These are phyloP conservation scores for Kandelia obovata DNA, from an alignment of 345 rosid genomes.

Conservation along the genomic window DNA sequence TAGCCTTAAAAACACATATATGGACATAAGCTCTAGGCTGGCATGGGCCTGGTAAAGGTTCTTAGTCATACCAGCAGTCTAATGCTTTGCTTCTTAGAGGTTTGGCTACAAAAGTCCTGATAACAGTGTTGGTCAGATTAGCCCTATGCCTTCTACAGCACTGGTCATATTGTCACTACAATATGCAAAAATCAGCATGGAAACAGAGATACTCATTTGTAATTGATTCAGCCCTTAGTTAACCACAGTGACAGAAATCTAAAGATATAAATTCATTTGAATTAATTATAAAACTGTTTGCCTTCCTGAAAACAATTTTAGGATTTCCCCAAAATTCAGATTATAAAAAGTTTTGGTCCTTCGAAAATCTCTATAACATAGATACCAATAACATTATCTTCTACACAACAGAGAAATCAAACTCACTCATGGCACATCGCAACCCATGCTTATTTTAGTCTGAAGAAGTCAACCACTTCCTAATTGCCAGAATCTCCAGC, in stretches of 20 bases:
- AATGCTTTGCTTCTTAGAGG: constrained; percentile 1
- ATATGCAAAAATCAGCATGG: not conserved
- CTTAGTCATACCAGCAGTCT: constrained; percentile 1
- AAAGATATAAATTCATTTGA: too few species aligned
- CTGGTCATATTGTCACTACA: too few species aligned
- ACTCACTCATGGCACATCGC: not conserved
- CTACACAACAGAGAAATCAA: not conserved
- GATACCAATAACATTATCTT: too few species aligned
- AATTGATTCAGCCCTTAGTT: not conserved
- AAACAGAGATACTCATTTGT: not conserved
- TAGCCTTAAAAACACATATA: too few species aligned
- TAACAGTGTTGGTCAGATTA: not conserved
- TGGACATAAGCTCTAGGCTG: too few species aligned
- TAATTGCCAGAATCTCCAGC: constrained; percentile 3
- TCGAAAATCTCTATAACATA: too few species aligned
- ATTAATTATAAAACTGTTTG: too few species aligned
- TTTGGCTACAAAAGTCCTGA: not conserved
- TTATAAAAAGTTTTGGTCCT: too few species aligned
- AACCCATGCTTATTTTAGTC: constrained; percentile 3
- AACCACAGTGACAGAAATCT: not conserved
- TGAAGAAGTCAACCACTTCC: constrained; percentile 1
- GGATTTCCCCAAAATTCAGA: too few species aligned
- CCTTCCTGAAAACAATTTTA: too few species aligned
- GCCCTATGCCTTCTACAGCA: not conserved
- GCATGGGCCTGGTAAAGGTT: not conserved